Evolutionary conservation across 768 basidiomycete species (phyloP), one percentile per base, ranked within the genome.

Genomic region (Kwoniella newhampshirensis): DNA sequence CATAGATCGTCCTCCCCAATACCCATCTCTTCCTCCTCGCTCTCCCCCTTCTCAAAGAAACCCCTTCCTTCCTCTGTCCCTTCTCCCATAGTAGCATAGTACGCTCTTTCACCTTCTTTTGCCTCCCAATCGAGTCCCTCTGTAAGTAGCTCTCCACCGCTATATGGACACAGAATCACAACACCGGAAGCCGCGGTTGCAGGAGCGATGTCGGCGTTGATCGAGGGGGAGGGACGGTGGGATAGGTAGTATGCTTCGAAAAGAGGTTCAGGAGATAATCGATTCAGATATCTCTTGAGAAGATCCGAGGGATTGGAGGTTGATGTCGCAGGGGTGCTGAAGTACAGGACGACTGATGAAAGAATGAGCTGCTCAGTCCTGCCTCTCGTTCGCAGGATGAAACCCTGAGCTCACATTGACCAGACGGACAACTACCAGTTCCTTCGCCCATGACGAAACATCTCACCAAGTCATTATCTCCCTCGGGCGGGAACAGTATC

Each of bases 71-170:
- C 70, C 35, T 56, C 60, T 20, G 23, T 63, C 11, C 20, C 50
- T 32, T 45, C 48, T 12, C 73, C 71, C 35, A 66, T 54, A 12
- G 70, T 63, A 1, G 36, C 43, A 61, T 57, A 62, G 51, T 68
- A 71, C 2, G 70, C 68, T 18, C 44, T 48, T 60, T 68, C 64
- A 25, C 73, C 71, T 42, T 72, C 68, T 25, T 66, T 61, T 8
- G 74, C 75, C 32, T 76, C 75, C 55, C 67, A 68, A 43, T 76
- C 75, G 26, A 75, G 43, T 25, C 73, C 73, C 54, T 76, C 77
- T 12, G 70, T 68, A 59, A 70, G 46, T 8, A 28, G 42, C 41
- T 65, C 58, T 21, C 15, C 13, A 2, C 64, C 68, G 8, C 30
- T 37, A 54, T 67, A 68, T 1, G 69, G 59, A 2, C 49, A 21